Evolutionary conservation across 495 filamentous ascomycete genomes (phyloP), one percentile per base, ranked within the genome.

Genomic region (Aspergillus sclerotiicarbonarius): DNA sequence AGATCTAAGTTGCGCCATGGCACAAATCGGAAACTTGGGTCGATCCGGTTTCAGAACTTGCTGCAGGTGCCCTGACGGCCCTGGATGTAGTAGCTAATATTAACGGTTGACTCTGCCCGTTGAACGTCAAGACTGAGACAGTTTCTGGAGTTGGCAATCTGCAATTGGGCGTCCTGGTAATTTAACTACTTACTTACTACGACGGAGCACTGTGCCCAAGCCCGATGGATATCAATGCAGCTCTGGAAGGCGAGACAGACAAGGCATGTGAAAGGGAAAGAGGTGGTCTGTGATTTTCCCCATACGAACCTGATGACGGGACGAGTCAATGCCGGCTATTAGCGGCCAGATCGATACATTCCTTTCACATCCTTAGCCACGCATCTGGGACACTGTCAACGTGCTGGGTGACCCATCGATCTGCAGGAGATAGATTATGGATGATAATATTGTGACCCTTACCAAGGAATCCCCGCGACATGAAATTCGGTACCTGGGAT

Each of bases 401-500:
- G 37, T 41, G 37, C 37, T 12, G 15, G 37, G n/a, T n/a, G n/a
- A 6, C n/a, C 37, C 37, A 41, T 6, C 37, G 37, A 41, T 41
- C 37, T 41, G 37, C 37, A n/a, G 37, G 37, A 41, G n/a, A 41
- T 37, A 4, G 33, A 37, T 9, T 37, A 9, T 37, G 1, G 9
- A 37, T 2, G 33, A 37, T 15, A 7, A 10, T 13, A 8, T 5
- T 12, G 37, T n/a, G 10, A 3, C 10, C 35, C 37, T 12, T 15
- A 41, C 13, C 37, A 41, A 3, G 37, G 37, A 41, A 41, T 6
- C 37, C 5, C 37, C 3, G 4, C 4, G 29, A 9, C 46, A 25
- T n/a, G 9, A 49, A 49, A 49, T 25, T 49, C 20, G 29, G 21
- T 10, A 15, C 46, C 13, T 50, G 47, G 45, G 52, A 55, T 21